These are phyloP conservation scores for Brettanomyces custersianus DNA, from an alignment of 805 yeast species.

Conservation along the genomic window DNA sequence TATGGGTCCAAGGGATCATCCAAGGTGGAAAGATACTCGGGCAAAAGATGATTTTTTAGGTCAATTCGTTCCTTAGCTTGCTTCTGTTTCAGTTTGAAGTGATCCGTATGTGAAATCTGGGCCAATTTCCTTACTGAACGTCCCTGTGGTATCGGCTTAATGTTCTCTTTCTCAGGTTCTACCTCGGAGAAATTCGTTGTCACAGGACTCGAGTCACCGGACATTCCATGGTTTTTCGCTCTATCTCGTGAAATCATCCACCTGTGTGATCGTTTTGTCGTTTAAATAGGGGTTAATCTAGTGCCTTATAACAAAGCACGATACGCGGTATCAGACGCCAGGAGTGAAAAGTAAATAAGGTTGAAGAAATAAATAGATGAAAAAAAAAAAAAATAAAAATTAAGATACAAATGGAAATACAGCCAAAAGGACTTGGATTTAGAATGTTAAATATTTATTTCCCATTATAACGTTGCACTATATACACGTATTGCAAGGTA, in stretches of 20 bases:
- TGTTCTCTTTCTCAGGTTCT: slow-evolving; percentile 69
- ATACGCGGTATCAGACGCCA: no score
- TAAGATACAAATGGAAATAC: no score
- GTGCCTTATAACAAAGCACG: no score
- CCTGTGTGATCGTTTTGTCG: not conserved
- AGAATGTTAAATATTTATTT: no score
- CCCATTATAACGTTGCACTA: no score
- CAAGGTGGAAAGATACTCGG: slow-evolving; percentile 38
- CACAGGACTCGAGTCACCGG: not conserved
- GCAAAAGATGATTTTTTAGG: slow-evolving; percentile 42
- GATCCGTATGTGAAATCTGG: slow-evolving; percentile 10
- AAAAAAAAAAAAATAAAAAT: no score
- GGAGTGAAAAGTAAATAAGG: no score
- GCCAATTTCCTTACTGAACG: slow-evolving; percentile 55
- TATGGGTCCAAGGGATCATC: slow-evolving; percentile 82
- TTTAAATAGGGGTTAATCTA: no score
- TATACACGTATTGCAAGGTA: not conserved
- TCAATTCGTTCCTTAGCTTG: slow-evolving; percentile 28
- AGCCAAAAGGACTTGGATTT: no score
- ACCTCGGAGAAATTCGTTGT: slow-evolving; percentile 25
- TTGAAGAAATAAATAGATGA: no score
- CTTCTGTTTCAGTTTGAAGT: slow-evolving; percentile 7
- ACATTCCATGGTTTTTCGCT: no score
- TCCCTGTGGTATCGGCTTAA: slow-evolving; percentile 58
- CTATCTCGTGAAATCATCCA: no score